phyloP scores from a whole-genome alignment of 352 stramenopile species.

The Globisporangium splendens region DNA sequence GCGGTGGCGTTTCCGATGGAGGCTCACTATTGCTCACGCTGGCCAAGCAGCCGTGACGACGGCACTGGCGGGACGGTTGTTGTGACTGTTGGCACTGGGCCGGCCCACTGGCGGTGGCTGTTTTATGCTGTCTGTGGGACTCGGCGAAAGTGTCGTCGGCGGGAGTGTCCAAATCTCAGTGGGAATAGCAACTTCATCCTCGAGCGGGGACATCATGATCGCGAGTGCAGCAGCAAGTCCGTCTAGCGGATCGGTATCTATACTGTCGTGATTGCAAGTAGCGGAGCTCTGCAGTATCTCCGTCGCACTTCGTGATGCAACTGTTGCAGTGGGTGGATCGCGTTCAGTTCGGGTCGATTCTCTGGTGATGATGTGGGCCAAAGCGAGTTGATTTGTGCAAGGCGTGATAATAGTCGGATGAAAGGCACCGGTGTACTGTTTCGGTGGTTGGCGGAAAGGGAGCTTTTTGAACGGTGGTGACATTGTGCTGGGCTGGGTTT shows the following conservation, averaged over 20 bases:
- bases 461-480: slow-evolving; percentile 16
- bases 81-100: slow-evolving; percentile 15
- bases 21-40: slow-evolving; percentile 1
- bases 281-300: slow-evolving; percentile 15
- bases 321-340: slow-evolving; percentile 16
- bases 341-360: slow-evolving; percentile 17
- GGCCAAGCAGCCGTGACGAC: slow-evolving; percentile 1
- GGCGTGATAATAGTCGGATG: slow-evolving; percentile 12
- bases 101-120: slow-evolving; percentile 10
- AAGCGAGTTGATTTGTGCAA: slow-evolving; percentile 16
- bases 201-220: slow-evolving; percentile 11
- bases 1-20: not conserved
- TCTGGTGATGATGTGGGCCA: slow-evolving; percentile 3
- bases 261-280: slow-evolving; percentile 15
- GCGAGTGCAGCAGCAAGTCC: slow-evolving; percentile 8
- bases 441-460: slow-evolving; percentile 15
- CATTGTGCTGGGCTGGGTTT: slow-evolving; percentile 17
- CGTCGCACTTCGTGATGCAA: slow-evolving; percentile 11
- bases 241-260: slow-evolving; percentile 18
- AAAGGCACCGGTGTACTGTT: slow-evolving; percentile 17
- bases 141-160: slow-evolving; percentile 13
- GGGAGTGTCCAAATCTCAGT: slow-evolving; percentile 19
- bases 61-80: slow-evolving; percentile 17
- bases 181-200: slow-evolving; percentile 17
- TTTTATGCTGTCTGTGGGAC: slow-evolving; percentile 15